Percentiles rank a stretch among this genome's conserved stretches.
Evolutionary conservation across 352 stramenopile genomes (phyloP).

Genomic region (Phytophthora constricta): DNA sequence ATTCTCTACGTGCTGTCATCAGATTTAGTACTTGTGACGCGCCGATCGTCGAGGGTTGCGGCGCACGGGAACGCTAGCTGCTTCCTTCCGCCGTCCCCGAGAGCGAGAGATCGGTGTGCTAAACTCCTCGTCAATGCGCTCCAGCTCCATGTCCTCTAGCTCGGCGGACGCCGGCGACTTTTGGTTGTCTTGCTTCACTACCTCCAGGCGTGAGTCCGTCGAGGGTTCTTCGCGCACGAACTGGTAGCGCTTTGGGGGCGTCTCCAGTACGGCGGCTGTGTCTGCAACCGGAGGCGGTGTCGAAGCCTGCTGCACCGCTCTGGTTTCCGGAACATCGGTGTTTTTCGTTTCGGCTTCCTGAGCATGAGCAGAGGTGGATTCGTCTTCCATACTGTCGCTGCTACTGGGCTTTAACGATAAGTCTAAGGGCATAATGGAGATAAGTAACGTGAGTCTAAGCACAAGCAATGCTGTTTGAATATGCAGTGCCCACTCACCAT

Average conservation of each 20-base stretch:
- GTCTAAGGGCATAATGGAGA: slow-evolving; percentile 28
- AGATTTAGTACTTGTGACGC: slow-evolving; percentile 69
- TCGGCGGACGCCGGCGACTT: slow-evolving; percentile 69
- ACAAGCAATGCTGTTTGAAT: not conserved
- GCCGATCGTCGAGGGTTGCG: slow-evolving; percentile 77
- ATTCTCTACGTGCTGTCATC: slow-evolving; percentile 21
- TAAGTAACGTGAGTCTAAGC: slow-evolving; percentile 7
- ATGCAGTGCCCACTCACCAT: slow-evolving; percentile 54
- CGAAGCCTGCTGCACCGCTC: slow-evolving; percentile 36
- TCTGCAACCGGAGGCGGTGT: slow-evolving; percentile 41
- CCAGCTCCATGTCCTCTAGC: slow-evolving; percentile 76
- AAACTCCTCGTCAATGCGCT: slow-evolving; percentile 86
- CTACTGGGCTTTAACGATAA: slow-evolving; percentile 51
- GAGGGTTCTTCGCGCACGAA: slow-evolving; percentile 79
- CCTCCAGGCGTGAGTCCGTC: slow-evolving; percentile 63
- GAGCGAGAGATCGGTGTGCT: slow-evolving; percentile 69
- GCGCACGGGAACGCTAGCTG: slow-evolving; percentile 63
- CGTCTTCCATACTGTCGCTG: slow-evolving; percentile 27
- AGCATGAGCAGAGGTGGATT: slow-evolving; percentile 23
- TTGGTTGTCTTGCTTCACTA: slow-evolving; percentile 32
- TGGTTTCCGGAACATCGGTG: slow-evolving; percentile 28
- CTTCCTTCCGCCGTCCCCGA: slow-evolving; percentile 60
- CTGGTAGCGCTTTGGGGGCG: slow-evolving; percentile 78
- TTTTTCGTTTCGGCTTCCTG: slow-evolving; percentile 32
- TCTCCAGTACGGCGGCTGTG: slow-evolving; percentile 48